Conservation (phyloP, 2,329 filamentous ascomycete genomes). For the Lojkania enalia region DNA sequence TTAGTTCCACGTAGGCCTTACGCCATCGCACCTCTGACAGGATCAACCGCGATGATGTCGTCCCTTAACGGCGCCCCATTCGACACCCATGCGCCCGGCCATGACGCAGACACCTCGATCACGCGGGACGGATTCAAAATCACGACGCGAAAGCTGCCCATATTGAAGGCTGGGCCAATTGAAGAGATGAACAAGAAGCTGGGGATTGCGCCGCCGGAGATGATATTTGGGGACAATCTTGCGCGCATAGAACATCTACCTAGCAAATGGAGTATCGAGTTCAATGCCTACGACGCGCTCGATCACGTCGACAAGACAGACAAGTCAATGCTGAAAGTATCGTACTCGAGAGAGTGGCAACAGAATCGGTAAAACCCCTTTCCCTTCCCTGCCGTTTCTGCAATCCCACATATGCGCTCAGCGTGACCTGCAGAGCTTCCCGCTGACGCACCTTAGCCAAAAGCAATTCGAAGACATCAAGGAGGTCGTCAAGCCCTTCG, state of each 20-base stretch:
- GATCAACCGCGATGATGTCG: constrained; percentile 25
- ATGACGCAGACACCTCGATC: constrained; percentile 39
- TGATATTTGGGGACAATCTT: constrained; percentile 98
- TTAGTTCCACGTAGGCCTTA: constrained; percentile 11
- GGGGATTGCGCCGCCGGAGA: constrained; percentile 89
- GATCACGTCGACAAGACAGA: constrained; percentile 94
- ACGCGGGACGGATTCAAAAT: constrained; percentile 66
- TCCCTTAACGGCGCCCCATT: constrained; percentile 37
- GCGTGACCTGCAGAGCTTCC: constrained; percentile 5
- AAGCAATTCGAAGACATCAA: constrained; percentile 84
- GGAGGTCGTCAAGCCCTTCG: constrained; percentile 92
- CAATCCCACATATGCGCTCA: constrained; percentile 3
- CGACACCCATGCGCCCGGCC: constrained; percentile 38
- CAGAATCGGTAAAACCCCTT: constrained; percentile 58
- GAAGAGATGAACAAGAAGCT: constrained; percentile 79
- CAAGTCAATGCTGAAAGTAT: constrained; percentile 85
- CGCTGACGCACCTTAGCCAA: constrained; percentile 56
- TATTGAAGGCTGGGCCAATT: constrained; percentile 89
- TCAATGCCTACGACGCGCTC: constrained; percentile 84
- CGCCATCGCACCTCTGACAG: background rate
- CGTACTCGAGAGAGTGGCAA: constrained; percentile 89
- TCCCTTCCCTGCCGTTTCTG: background rate
- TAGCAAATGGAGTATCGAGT: constrained; percentile 76
- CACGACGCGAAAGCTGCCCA: constrained; percentile 85
- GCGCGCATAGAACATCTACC: constrained; percentile 73